phyloP scores from a whole-genome alignment of 176 grass and related monocot genomes.

The Otatea glauca region DNA sequence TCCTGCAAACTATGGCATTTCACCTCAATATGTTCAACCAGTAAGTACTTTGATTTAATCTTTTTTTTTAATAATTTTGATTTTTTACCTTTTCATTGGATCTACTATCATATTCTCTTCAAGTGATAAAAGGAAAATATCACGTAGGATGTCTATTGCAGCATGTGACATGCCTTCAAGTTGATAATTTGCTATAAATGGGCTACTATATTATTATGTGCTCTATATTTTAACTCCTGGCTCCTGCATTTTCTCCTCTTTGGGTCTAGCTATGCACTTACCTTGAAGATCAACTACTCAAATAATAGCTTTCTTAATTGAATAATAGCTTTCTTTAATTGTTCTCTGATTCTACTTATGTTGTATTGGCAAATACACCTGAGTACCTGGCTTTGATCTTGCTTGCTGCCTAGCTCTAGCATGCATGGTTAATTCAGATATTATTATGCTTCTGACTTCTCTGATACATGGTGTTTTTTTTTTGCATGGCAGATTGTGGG shows the following conservation, averaged over 20 bases:
- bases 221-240: not conserved
- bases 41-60: conserved; percentile 49
- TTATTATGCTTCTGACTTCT: conserved; percentile 42
- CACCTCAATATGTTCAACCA: conserved; percentile 57
- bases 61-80: conserved; percentile 16
- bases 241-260: not conserved
- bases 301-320: not conserved
- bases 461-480: conserved; percentile 25
- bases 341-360: conserved; percentile 7
- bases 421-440: not conserved
- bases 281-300: conserved; percentile 6
- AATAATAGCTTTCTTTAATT: conserved; percentile 8
- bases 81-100: conserved; percentile 22
- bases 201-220: not conserved
- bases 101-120: conserved; percentile 28
- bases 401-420: conserved; percentile 2
- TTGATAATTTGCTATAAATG: conserved; percentile 14
- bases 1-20: conserved; percentile 57
- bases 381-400: conserved; percentile 5
- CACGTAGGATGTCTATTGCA: not conserved
- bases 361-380: conserved; percentile 9
- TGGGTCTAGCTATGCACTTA: not conserved
- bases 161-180: conserved; percentile 3
- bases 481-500: conserved; percentile 50
- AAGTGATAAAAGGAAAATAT: conserved; percentile 11